phyloP scores from a whole-genome alignment of 2,329 filamentous ascomycete species.

The Thermoascus crustaceus region DNA sequence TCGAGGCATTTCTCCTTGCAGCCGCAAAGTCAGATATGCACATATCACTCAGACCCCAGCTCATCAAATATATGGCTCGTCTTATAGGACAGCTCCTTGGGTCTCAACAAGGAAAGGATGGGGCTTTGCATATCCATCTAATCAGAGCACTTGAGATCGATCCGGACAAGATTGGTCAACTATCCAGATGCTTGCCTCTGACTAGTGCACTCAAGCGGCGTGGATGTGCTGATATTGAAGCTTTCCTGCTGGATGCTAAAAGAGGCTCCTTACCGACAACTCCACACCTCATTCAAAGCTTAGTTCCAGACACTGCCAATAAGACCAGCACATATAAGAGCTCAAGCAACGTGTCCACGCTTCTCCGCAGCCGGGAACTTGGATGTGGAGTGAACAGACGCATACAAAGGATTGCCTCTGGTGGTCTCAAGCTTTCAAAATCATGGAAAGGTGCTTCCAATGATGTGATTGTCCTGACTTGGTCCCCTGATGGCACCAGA shows the following conservation, averaged over 20 bases:
- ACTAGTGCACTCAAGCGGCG: conserved; percentile 13
- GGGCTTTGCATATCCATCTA: too few relatives aligned
- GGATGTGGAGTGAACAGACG: conserved; percentile 11
- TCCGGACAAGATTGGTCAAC: conserved; percentile 3
- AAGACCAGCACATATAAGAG: neutral
- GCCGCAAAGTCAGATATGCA: too few relatives aligned
- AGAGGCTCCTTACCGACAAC: conserved; percentile 12
- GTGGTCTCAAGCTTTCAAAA: conserved; percentile 36
- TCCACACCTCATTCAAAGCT: conserved; percentile 10
- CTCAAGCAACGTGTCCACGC: conserved; percentile 8
- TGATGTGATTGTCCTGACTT: conserved; percentile 49
- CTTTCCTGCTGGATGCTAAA: conserved; percentile 16
- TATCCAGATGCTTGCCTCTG: conserved; percentile 7
- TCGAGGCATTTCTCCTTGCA: conserved; percentile 6
- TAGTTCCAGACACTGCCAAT: neutral
- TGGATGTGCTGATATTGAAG: conserved; percentile 10
- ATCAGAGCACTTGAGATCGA: too few relatives aligned
- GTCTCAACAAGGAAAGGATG: too few relatives aligned
- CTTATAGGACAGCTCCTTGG: too few relatives aligned
- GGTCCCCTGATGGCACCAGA: conserved; percentile 45
- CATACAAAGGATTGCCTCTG: conserved; percentile 19
- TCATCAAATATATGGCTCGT: too few relatives aligned
- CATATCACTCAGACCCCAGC: conserved; percentile 1
- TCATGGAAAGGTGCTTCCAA: conserved; percentile 51
- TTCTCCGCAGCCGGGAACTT: conserved; percentile 25